Conservation (phyloP, 176 grass and related monocot genomes). For the Hsuehochloa calcarea region DNA sequence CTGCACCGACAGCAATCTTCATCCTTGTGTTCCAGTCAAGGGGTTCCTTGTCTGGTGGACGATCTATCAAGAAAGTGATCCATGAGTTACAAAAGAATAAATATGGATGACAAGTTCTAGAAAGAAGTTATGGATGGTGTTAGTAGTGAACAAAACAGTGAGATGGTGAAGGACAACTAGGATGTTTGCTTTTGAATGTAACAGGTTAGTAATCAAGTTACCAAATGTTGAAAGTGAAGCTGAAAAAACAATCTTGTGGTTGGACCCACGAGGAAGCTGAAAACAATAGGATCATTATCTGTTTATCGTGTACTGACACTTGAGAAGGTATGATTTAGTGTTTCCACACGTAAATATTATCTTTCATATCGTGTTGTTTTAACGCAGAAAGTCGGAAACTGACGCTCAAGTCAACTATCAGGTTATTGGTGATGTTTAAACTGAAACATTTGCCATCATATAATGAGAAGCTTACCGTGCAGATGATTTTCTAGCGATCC, state of each 20-base stretch:
- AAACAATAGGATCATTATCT: not conserved
- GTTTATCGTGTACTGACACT: slow-evolving; percentile 21
- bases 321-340: not conserved
- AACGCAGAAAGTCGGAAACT: not conserved
- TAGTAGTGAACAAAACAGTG: not conserved
- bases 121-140: slow-evolving; percentile 5
- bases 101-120: not conserved
- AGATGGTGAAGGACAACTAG: not conserved
- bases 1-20: slow-evolving; percentile 92
- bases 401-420: not conserved
- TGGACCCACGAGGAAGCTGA: slow-evolving; percentile 3
- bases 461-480: slow-evolving; percentile 50
- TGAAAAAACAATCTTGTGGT: not conserved
- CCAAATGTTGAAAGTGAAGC: slow-evolving; percentile 21
- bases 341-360: slow-evolving; percentile 17
- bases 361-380: not conserved
- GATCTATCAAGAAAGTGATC: slow-evolving; percentile 43
- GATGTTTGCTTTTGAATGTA: not conserved
- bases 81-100: slow-evolving; percentile 34
- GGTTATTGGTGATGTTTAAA: slow-evolving; percentile 21
- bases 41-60: slow-evolving; percentile 68
- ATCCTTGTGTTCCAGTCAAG: slow-evolving; percentile 94
- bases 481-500: slow-evolving; percentile 95
- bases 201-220: slow-evolving; percentile 2
- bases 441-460: not conserved